phyloP scores from a whole-genome alignment of 192 early-diverging fungal species.

The Coemansia sp. region DNA sequence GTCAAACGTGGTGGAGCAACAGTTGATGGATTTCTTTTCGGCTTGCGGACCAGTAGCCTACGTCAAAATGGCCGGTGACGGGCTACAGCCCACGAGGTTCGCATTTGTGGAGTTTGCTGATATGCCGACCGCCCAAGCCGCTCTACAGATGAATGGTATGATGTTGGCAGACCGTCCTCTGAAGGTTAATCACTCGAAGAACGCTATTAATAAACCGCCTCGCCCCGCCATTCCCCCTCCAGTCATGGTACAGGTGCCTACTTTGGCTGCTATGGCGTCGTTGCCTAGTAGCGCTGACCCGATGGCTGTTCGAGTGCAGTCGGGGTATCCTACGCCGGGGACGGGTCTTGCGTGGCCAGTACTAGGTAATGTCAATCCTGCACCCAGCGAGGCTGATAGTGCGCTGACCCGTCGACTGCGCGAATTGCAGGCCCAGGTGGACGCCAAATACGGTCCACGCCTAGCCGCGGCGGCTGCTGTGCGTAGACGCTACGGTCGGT shows the following conservation, averaged over 20 bases:
- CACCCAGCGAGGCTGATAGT: neutral
- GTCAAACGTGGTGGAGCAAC: conserved; percentile 55
- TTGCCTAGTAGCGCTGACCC: conserved; percentile 27
- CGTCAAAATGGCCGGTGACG: conserved; percentile 77
- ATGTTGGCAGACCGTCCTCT: conserved; percentile 63
- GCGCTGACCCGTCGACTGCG: conserved; percentile 7
- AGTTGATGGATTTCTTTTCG: conserved; percentile 63
- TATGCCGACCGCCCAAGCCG: conserved; percentile 55
- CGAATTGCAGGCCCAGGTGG: conserved; percentile 20
- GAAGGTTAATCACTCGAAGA: conserved; percentile 77
- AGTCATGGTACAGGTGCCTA: conserved; percentile 13
- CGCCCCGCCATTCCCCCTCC: neutral
- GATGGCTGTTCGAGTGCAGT: neutral
- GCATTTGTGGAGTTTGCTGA: conserved; percentile 80
- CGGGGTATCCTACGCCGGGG: neutral
- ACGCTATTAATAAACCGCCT: conserved; percentile 69
- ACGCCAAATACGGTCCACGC: conserved; percentile 16
- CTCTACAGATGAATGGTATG: conserved; percentile 65
- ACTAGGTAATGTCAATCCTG: conserved; percentile 21
- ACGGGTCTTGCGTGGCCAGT: conserved; percentile 39
- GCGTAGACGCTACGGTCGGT: conserved; percentile 3
- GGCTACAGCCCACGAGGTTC: conserved; percentile 63
- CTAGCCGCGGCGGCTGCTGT: neutral
- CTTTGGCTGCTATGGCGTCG: conserved; percentile 36
- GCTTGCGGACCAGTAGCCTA: conserved; percentile 66